phyloP scores from a whole-genome alignment of 1,284 basidiomycete genomes.

The Boletus sp. region DNA sequence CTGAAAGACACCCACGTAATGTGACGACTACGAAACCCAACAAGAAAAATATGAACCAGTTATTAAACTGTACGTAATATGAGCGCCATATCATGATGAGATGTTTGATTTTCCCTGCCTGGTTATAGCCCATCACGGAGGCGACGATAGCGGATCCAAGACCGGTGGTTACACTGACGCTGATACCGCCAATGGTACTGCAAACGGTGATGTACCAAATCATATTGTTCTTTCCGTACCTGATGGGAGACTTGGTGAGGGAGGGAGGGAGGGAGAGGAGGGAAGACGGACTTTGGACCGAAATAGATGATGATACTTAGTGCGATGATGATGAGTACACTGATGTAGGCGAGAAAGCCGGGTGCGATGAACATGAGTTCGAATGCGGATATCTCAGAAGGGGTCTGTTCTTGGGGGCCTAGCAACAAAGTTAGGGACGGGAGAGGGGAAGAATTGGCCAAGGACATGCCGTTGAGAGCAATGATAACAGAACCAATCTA shows the following conservation, averaged over 20 bases:
- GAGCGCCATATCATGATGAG: not conserved
- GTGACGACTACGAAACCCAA: conserved; percentile 85
- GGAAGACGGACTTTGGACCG: conserved; percentile 59
- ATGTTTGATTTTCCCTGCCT: conserved; percentile 46
- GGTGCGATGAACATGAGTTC: conserved; percentile 82
- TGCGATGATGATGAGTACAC: conserved; percentile 60
- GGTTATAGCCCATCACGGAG: conserved; percentile 82
- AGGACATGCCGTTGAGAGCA: conserved; percentile 62
- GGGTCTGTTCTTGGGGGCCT: conserved; percentile 80
- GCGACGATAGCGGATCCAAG: conserved; percentile 91
- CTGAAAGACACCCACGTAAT: conserved; percentile 49
- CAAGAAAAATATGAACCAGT: conserved; percentile 88
- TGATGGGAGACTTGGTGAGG: conserved; percentile 11
- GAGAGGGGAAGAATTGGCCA: not conserved
- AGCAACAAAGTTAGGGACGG: conserved; percentile 5
- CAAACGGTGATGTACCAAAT: conserved; percentile 95
- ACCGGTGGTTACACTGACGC: conserved; percentile 94
- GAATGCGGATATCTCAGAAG: conserved; percentile 81
- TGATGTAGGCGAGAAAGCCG: conserved; percentile 81
- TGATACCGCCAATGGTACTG: conserved; percentile 95
- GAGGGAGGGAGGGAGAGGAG: not conserved
- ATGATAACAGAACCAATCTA: conserved; percentile 87
- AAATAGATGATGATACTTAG: conserved; percentile 76
- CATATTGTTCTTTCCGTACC: conserved; percentile 93
- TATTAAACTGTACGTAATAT: conserved; percentile 53